phyloP scores from a whole-genome alignment of 2,329 filamentous ascomycete genomes.

The Pseudomassariella vexata region DNA sequence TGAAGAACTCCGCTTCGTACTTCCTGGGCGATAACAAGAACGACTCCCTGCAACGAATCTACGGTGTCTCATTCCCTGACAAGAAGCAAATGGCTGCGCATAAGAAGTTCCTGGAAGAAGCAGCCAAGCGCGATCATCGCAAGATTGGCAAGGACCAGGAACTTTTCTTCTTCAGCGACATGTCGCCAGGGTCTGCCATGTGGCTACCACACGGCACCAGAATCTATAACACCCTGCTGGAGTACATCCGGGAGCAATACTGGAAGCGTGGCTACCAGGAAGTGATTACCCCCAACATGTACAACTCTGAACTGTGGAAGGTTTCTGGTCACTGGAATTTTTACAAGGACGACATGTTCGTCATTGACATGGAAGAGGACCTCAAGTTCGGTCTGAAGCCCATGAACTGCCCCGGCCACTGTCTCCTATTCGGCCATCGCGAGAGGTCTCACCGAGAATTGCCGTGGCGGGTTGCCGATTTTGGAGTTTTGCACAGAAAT shows the following conservation, averaged over 20 bases:
- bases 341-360: constrained; percentile 94
- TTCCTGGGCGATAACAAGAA: constrained; percentile 92
- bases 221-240: constrained; percentile 85
- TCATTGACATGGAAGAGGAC: constrained; percentile 48
- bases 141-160: constrained; percentile 94
- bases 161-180: constrained; percentile 93
- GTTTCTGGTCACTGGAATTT: constrained; percentile 90
- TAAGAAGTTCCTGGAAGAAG: constrained; percentile 92
- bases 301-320: constrained; percentile 89
- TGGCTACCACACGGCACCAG: constrained; percentile 87
- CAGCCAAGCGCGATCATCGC: constrained; percentile 93
- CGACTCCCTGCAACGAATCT: constrained; percentile 92
- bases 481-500: constrained; percentile 81
- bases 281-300: constrained; percentile 95
- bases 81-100: constrained; percentile 93
- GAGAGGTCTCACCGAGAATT: constrained; percentile 73
- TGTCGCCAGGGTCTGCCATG: constrained; percentile 90
- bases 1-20: constrained; percentile 73
- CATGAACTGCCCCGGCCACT: constrained; percentile 91
- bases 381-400: constrained; percentile 81
- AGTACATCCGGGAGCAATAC: constrained; percentile 80
- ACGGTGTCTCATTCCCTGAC: constrained; percentile 90
- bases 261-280: constrained; percentile 91
- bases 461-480: constrained; percentile 80
- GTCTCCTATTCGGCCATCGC: constrained; percentile 72